These are phyloP conservation scores for Candida pseudoglaebosa DNA, from an alignment of 805 yeast species.

Conservation along the genomic window DNA sequence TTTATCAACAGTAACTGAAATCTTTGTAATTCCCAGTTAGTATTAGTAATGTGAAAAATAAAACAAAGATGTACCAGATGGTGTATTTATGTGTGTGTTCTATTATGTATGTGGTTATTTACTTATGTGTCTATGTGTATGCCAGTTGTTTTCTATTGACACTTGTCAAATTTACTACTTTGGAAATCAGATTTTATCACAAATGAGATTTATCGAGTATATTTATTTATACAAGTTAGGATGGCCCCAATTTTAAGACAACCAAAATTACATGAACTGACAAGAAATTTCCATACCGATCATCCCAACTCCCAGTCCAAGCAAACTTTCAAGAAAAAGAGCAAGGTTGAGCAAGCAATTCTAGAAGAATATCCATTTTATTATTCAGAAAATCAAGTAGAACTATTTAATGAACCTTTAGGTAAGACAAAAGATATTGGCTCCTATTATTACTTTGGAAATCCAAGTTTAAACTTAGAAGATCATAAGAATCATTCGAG, in stretches of 20 bases:
- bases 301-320: background rate
- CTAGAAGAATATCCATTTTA: conserved; percentile 1
- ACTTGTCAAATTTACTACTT: no score
- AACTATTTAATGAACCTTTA: background rate
- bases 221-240: background rate
- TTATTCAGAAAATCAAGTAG: background rate
- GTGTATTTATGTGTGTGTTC: no score
- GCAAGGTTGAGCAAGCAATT: background rate
- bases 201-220: background rate
- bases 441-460: background rate
- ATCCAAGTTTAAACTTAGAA: background rate
- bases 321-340: background rate
- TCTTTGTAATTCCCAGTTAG: no score
- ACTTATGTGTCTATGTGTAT: no score
- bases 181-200: no score
- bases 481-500: background rate
- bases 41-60: no score
- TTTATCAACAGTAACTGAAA: no score
- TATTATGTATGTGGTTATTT: no score
- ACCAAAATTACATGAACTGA: background rate
- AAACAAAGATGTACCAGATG: no score
- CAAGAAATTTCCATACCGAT: background rate
- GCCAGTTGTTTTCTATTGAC: no score
- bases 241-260: background rate
- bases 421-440: background rate